Evolutionary conservation across 2,329 filamentous ascomycete genomes (phyloP).

Genomic region (Pseudogymnoascus sp.): DNA sequence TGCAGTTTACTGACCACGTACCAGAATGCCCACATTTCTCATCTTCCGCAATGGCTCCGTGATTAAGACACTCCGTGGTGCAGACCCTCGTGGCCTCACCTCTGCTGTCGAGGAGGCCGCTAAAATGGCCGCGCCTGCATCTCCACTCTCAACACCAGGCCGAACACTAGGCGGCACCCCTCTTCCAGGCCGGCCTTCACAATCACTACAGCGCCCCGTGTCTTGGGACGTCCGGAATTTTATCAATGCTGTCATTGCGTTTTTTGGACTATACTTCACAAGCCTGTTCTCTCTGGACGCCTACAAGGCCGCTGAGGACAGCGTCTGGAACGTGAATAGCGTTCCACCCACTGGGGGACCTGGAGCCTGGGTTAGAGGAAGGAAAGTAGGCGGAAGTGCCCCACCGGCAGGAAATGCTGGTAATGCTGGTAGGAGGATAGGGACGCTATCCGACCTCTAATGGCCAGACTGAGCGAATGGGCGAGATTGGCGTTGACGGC

Average conservation of each 20-base stretch:
- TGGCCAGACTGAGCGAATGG: neutral
- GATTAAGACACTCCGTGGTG: conserved; percentile 70
- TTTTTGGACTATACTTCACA: conserved; percentile 53
- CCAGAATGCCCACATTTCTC: conserved; percentile 83
- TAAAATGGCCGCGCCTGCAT: conserved; percentile 38
- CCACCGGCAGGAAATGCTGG: neutral
- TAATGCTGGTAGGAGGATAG: neutral
- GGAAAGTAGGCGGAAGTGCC: neutral
- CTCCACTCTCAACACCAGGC: conserved; percentile 47
- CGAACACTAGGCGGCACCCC: conserved; percentile 46
- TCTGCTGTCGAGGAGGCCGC: conserved; percentile 65
- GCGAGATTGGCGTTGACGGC: neutral
- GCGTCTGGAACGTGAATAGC: neutral
- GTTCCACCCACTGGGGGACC: neutral
- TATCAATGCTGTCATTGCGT: conserved; percentile 42
- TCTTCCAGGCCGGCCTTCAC: conserved; percentile 20
- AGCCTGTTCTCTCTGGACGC: conserved; percentile 57
- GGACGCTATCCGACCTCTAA: neutral
- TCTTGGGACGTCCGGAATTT: conserved; percentile 34
- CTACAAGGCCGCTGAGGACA: conserved; percentile 49
- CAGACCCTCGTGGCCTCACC: conserved; percentile 67
- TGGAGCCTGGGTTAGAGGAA: neutral
- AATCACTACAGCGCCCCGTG: conserved; percentile 20
- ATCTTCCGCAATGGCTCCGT: conserved; percentile 71
- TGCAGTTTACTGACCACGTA: conserved; percentile 10